Conservation (phyloP, 75 land plant species). For the Azolla pinnata region DNA sequence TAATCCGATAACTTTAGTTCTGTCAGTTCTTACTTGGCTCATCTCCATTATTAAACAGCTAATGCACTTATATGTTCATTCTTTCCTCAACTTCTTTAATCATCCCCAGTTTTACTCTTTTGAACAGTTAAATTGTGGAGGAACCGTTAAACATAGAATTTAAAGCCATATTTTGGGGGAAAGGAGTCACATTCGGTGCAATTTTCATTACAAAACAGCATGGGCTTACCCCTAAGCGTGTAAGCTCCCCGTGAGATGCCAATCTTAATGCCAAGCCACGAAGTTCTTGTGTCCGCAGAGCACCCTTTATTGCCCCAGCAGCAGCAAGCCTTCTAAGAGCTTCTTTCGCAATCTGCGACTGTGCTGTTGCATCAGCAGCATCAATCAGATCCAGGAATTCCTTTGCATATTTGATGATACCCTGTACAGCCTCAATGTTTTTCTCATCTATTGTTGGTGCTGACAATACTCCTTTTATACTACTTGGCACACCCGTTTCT, state of each 20-base stretch:
- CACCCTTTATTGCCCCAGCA: slow-evolving; percentile 88
- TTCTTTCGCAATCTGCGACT: slow-evolving; percentile 78
- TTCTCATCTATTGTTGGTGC: slow-evolving; percentile 60
- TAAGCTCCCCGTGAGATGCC: slow-evolving; percentile 94
- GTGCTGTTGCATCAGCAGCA: slow-evolving; percentile 99
- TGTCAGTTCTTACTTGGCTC: too few relatives aligned
- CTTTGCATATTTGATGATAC: slow-evolving; percentile 85
- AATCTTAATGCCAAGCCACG: slow-evolving; percentile 79
- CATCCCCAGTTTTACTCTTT: too few relatives aligned
- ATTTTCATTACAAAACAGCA: too few relatives aligned
- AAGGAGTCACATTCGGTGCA: too few relatives aligned
- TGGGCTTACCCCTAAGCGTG: slow-evolving; percentile 82
- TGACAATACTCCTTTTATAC: slow-evolving; percentile 58
- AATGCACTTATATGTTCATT: too few relatives aligned
- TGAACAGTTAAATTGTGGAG: too few relatives aligned
- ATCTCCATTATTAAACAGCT: too few relatives aligned
- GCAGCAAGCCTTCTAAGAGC: slow-evolving; percentile 90
- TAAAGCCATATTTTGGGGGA: too few relatives aligned
- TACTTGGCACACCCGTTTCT: slow-evolving; percentile 37
- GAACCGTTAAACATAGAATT: too few relatives aligned
- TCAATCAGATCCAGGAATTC: slow-evolving; percentile 92
- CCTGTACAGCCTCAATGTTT: slow-evolving; percentile 71
- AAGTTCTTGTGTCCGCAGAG: slow-evolving; percentile 59
- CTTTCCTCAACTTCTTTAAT: too few relatives aligned
- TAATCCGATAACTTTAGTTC: too few relatives aligned